Evolutionary conservation across 306 rosid species (phyloP), one percentile per base, ranked within the genome.

Genomic region (Hippophae gyantsensis): DNA sequence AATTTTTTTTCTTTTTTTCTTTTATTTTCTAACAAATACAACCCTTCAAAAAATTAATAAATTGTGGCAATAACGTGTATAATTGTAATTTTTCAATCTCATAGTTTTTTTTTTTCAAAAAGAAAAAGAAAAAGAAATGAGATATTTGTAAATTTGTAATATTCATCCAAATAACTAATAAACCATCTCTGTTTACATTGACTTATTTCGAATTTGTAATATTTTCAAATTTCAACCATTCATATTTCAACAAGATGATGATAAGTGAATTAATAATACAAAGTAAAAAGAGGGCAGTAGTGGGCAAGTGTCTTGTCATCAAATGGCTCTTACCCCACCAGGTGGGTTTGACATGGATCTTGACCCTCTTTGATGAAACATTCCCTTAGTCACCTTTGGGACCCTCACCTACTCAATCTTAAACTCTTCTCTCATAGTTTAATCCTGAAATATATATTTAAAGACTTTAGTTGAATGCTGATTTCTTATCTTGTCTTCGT

Each of bases 291-390:
- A 32, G 38, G 23, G 23, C 23, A 18, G 38, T 32, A 32, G 38
- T 32, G 38, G 38, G 38, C 38, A 67, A 72, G 58, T 73, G 84
- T 82, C 77, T 65, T 69, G 58, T 79, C 93, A 73, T 74, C 61
- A 60, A 69, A 65, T 50, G 42, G 69, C 60, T 66, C 57, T 74
- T 61, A 60, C 64, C 69, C 48, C 55, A 69, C 25, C 14, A 70
- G 80, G 87, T 79, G 87, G 90, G 84, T 82, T 87, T 90, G 92
- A 90, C 98, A 85, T 81, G 84, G 87, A 74, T 83, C 74, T 85
- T 90, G 95, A 87, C 89, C 77, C 87, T 86, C 86, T 77, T 79
- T 62, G 48, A 83, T 81, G 85, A 83, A 87, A 87, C 96, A 87
- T 87, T 87, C 95, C 71, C 72, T 49, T 49, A 13, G 26, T 52